These are phyloP conservation scores for Penicillium desertorum DNA, from an alignment of 495 filamentous ascomycete genomes.

Conservation along the genomic window DNA sequence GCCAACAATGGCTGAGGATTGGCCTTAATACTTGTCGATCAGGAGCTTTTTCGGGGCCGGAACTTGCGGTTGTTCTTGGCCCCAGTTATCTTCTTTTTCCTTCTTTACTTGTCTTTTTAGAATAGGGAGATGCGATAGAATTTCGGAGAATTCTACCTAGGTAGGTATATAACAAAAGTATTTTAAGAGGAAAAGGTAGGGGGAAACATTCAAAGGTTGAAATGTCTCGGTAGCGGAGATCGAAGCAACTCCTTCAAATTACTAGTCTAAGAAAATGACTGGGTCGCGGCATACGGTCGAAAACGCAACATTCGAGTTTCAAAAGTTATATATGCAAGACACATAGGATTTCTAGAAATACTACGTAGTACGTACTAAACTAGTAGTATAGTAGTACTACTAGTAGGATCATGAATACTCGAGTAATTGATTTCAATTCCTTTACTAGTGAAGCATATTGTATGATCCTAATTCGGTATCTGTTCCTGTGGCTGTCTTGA, in stretches of 20 bases:
- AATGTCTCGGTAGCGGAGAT: conserved; percentile 17
- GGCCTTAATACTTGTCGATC: conserved; percentile 24
- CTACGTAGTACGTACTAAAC: too few relatives aligned
- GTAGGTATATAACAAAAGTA: not conserved
- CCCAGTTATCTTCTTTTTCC: not conserved
- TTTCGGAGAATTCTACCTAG: not conserved
- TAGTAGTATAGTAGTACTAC: too few relatives aligned
- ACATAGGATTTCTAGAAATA: conserved; percentile 1
- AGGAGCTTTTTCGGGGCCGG: conserved; percentile 19
- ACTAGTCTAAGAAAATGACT: conserved; percentile 30
- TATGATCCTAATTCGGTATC: not conserved
- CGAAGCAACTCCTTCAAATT: conserved; percentile 12
- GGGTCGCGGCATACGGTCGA: conserved; percentile 31
- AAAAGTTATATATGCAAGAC: conserved; percentile 3
- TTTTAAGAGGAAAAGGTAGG: not conserved
- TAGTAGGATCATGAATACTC: not conserved
- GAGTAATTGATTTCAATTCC: not conserved
- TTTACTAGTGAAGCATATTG: not conserved
- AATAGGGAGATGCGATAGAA: not conserved
- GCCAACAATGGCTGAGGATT: conserved; percentile 20
- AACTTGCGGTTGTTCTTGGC: not conserved
- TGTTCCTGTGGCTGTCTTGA: conserved; percentile 2
- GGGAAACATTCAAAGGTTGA: conserved; percentile 8
- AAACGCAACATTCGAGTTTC: conserved; percentile 20
- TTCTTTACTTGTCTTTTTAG: not conserved